Conservation (phyloP, 257 asterid species). For the Verbascum thapsus region DNA sequence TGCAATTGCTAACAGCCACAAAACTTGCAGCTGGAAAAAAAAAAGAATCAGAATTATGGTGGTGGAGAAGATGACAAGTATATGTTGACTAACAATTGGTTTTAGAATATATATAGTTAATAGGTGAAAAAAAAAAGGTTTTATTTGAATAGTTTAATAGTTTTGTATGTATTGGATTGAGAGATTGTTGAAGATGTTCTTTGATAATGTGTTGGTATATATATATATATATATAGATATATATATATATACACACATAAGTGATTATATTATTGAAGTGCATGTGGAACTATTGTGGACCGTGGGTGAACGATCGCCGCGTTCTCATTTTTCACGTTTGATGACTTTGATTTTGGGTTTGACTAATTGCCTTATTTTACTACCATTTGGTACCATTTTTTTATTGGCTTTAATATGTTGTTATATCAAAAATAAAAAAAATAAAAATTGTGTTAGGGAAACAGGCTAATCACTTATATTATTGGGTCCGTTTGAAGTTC, state of each 20-base stretch:
- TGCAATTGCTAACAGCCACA: not conserved
- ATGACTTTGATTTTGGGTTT: not conserved
- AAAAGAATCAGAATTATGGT: not conserved
- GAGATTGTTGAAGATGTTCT: not conserved
- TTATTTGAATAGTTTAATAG: not conserved
- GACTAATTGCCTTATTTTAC: no score
- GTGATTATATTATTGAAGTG: not conserved
- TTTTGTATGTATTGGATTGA: no score
- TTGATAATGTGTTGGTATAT: no score
- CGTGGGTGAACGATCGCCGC: conserved; percentile 35
- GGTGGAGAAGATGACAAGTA: not conserved
- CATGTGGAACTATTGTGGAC: not conserved
- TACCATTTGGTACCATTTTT: no score
- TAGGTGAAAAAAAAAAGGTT: not conserved
- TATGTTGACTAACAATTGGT: not conserved
- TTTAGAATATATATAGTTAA: not conserved
- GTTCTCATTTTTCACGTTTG: conserved; percentile 39
- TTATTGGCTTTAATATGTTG: no score
- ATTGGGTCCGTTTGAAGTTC: no score
- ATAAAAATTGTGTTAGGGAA: no score
- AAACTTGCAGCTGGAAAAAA: not conserved
- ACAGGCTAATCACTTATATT: no score
- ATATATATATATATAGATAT: not conserved
- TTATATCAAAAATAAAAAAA: no score
- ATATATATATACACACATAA: not conserved